Conservation (phyloP, 768 basidiomycete species). For the Agaricus bisporus region DNA sequence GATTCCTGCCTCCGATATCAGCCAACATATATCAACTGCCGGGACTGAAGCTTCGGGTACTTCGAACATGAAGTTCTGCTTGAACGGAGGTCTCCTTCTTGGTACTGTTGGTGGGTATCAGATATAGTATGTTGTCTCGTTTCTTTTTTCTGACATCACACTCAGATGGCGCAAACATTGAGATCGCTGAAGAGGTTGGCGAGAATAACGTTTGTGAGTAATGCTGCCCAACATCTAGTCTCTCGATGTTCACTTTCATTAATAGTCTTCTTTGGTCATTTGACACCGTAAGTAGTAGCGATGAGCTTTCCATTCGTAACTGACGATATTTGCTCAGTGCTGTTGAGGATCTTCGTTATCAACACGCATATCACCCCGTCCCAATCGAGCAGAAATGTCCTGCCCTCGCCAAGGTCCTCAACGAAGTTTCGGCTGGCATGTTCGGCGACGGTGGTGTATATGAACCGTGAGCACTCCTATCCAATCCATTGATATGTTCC, state of each 20-base stretch:
- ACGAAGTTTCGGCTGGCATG: constrained; percentile 66
- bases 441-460: constrained; percentile 83
- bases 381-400: constrained; percentile 82
- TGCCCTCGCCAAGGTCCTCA: constrained; percentile 70
- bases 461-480: constrained; percentile 60
- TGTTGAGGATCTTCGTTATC: constrained; percentile 82
- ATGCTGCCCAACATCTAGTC: neutral
- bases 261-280: constrained; percentile 83
- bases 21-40: constrained; percentile 95
- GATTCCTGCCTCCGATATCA: constrained; percentile 91
- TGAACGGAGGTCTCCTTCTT: constrained; percentile 85
- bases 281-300: constrained; percentile 51
- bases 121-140: neutral
- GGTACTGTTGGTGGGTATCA: constrained; percentile 63
- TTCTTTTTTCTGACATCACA: neutral
- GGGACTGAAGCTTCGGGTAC: constrained; percentile 87
- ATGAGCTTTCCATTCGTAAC: neutral
- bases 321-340: constrained; percentile 28
- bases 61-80: constrained; percentile 85
- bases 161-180: constrained; percentile 88
- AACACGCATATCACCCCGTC: constrained; percentile 78
- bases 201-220: constrained; percentile 86
- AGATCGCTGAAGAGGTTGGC: constrained; percentile 93
- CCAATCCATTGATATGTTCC: constrained; percentile 13
- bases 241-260: constrained; percentile 2